Evolutionary conservation across 116 monocot genomes (phyloP).

Genomic region (Papilionanthe hybrid): DNA sequence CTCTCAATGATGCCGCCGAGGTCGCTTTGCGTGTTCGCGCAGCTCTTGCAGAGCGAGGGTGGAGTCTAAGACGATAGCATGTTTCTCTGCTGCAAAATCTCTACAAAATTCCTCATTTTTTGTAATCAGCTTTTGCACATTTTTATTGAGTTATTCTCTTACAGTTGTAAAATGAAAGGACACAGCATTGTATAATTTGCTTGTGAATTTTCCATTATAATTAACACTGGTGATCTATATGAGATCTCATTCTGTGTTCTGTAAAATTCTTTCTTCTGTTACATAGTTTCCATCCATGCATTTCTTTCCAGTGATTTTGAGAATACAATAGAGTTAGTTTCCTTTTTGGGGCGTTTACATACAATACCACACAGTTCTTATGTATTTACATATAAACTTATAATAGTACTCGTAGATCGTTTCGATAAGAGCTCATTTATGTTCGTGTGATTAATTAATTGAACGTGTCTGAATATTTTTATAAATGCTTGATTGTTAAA

Average conservation of each 20-base stretch:
- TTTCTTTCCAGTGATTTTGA: too few relatives aligned
- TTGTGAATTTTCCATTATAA: not conserved
- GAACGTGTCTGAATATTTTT: too few relatives aligned
- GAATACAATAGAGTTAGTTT: too few relatives aligned
- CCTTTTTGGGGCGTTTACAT: too few relatives aligned
- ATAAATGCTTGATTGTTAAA: too few relatives aligned
- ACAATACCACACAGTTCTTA: too few relatives aligned
- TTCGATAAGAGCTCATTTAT: too few relatives aligned
- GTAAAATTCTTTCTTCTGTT: not conserved
- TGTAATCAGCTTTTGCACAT: not conserved
- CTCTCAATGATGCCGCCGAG: constrained; percentile 73
- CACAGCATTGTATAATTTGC: not conserved
- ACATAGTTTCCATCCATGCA: not conserved
- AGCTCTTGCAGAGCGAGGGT: constrained; percentile 78
- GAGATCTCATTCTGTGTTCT: not conserved
- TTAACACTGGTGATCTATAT: not conserved
- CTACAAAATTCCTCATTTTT: not conserved
- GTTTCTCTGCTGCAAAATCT: not conserved
- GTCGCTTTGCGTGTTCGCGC: constrained; percentile 64
- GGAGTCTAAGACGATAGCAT: constrained; percentile 40
- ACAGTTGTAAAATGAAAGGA: not conserved
- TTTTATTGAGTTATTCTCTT: not conserved
- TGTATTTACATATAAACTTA: too few relatives aligned
- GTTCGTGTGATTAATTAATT: too few relatives aligned
- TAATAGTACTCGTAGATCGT: too few relatives aligned